Conservation (phyloP, 1,139 yeast species). For the Taphrina wiesneri region DNA sequence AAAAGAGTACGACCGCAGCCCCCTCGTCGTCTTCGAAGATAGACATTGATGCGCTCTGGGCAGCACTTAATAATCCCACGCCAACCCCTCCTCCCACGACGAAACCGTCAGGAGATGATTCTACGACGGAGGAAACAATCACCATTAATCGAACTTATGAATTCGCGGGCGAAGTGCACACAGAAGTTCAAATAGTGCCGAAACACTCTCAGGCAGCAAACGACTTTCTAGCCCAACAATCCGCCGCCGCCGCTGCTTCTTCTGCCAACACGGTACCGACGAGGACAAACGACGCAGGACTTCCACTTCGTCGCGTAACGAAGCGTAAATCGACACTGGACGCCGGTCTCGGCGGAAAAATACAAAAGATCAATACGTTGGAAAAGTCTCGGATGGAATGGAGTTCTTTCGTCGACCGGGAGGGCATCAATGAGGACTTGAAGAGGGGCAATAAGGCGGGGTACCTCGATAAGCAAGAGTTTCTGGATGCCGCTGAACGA, state of each 20-base stretch:
- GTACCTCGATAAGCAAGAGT: slow-evolving; percentile 86
- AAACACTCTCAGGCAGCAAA: slow-evolving; percentile 81
- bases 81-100: slow-evolving; percentile 22
- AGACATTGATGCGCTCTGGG: slow-evolving; percentile 60
- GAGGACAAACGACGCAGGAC: slow-evolving; percentile 42
- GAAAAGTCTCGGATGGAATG: slow-evolving; percentile 93
- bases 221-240: slow-evolving; percentile 53
- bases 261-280: background rate
- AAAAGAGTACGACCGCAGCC: slow-evolving; percentile 39
- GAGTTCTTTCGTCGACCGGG: slow-evolving; percentile 90
- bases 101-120: slow-evolving; percentile 36
- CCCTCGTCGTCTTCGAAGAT: slow-evolving; percentile 41
- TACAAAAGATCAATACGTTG: slow-evolving; percentile 77
- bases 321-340: slow-evolving; percentile 65
- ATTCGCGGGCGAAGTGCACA: slow-evolving; percentile 82
- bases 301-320: slow-evolving; percentile 40
- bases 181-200: slow-evolving; percentile 76
- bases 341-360: slow-evolving; percentile 55
- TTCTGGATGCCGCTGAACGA: slow-evolving; percentile 72
- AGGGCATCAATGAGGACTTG: slow-evolving; percentile 80
- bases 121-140: slow-evolving; percentile 51
- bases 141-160: slow-evolving; percentile 75
- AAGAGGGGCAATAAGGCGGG: slow-evolving; percentile 75
- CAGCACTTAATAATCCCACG: slow-evolving; percentile 46
- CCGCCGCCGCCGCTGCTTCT: slow-evolving; percentile 34